These are phyloP conservation scores for Rhodosporidiobolus odoratus DNA, from an alignment of 768 basidiomycete species.

Conservation along the genomic window DNA sequence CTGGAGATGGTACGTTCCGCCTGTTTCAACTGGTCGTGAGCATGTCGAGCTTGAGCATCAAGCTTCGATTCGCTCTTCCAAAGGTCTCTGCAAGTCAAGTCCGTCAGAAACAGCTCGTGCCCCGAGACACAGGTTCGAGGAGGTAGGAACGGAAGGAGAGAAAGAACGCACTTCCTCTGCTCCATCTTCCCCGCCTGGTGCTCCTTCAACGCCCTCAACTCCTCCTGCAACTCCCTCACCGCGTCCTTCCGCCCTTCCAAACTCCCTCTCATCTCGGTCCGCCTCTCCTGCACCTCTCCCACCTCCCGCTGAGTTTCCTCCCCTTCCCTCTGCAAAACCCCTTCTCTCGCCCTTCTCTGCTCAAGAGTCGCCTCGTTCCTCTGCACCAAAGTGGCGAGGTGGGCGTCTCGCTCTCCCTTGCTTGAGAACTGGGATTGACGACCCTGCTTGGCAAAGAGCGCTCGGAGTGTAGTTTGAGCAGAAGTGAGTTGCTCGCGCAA, in stretches of 20 bases:
- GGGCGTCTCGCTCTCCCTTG: slow-evolving; percentile 74
- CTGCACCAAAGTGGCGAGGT: slow-evolving; percentile 68
- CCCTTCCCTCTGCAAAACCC: slow-evolving; percentile 49
- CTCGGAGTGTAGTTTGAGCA: slow-evolving; percentile 62
- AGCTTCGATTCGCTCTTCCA: slow-evolving; percentile 94
- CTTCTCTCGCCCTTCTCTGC: slow-evolving; percentile 58
- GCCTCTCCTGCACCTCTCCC: slow-evolving; percentile 54
- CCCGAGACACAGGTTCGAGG: no score
- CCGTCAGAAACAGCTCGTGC: not conserved
- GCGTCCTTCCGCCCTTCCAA: slow-evolving; percentile 60
- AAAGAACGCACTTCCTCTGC: slow-evolving; percentile 59
- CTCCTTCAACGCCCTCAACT: slow-evolving; percentile 60
- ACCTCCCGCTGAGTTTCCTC: slow-evolving; percentile 44
- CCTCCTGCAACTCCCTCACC: slow-evolving; percentile 54
- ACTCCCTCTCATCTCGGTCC: slow-evolving; percentile 52
- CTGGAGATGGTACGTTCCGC: slow-evolving; percentile 72
- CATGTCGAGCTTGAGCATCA: slow-evolving; percentile 67
- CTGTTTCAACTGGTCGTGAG: slow-evolving; percentile 69
- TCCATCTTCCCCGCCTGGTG: slow-evolving; percentile 66
- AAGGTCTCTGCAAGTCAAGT: slow-evolving; percentile 53
- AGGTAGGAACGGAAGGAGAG: no score
- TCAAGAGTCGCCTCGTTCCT: slow-evolving; percentile 59
- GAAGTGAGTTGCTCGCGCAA: slow-evolving; percentile 65
- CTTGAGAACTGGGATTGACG: slow-evolving; percentile 78
- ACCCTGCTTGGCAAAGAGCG: slow-evolving; percentile 84